A percentile compares a stretch with the other conserved stretches of the same genome.
Evolutionary conservation across 768 basidiomycete genomes (phyloP).

Genomic region (Cystobasidium tubakii): DNA sequence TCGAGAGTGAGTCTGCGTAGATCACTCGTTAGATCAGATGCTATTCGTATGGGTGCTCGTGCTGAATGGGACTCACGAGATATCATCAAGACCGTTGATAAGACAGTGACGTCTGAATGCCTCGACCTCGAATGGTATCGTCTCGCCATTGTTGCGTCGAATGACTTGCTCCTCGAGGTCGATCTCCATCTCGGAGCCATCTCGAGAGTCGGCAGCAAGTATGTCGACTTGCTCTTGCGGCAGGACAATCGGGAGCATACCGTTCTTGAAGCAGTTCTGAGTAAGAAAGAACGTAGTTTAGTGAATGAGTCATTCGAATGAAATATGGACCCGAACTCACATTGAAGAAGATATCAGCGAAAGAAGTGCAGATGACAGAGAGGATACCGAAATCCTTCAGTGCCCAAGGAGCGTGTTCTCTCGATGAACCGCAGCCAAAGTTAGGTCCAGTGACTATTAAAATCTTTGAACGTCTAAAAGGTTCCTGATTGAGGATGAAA

Average conservation of each 20-base stretch:
- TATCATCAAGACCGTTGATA: conserved; percentile 92
- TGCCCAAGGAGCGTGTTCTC: conserved; percentile 73
- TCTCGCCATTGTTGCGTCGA: conserved; percentile 61
- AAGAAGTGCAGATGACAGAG: conserved; percentile 78
- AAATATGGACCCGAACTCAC: conserved; percentile 44
- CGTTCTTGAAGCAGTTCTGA: conserved; percentile 79
- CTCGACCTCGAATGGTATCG: conserved; percentile 72
- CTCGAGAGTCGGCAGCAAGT: conserved; percentile 71
- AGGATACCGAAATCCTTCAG: conserved; percentile 75
- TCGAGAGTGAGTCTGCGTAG: conserved; percentile 65
- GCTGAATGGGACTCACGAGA: conserved; percentile 48
- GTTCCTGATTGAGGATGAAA: conserved; percentile 74
- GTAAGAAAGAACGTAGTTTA: neutral
- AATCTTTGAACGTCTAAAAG: conserved; percentile 69
- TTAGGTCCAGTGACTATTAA: conserved; percentile 78
- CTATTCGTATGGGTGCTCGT: neutral
- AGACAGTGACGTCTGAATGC: conserved; percentile 87
- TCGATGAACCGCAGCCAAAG: conserved; percentile 70
- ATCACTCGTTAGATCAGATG: neutral
- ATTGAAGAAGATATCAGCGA: conserved; percentile 83
- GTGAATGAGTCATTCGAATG: neutral
- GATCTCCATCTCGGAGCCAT: conserved; percentile 69
- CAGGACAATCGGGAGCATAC: conserved; percentile 73
- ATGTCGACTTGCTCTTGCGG: conserved; percentile 65
- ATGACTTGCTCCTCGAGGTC: conserved; percentile 78